phyloP scores from a whole-genome alignment of 2,329 filamentous ascomycete genomes.

The Trichoderma lentiforme region DNA sequence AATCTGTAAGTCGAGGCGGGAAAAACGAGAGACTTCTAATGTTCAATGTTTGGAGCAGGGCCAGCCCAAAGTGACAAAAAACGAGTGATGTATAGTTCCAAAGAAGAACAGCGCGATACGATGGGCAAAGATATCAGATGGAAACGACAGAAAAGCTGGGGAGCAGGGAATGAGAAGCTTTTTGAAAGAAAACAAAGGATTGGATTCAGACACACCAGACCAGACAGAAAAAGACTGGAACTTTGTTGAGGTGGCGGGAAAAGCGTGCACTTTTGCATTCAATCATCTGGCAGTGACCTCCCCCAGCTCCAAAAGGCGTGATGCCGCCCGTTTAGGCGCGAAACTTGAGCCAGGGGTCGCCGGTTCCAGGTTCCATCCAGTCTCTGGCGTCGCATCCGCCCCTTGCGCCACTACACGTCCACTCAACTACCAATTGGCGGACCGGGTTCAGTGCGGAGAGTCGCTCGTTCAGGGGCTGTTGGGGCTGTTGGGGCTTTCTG shows the following conservation, averaged over 20 bases:
- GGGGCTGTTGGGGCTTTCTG: background rate
- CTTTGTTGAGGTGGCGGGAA: background rate
- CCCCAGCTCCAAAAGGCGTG: background rate
- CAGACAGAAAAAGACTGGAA: background rate
- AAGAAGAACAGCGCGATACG: background rate
- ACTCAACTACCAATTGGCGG: background rate
- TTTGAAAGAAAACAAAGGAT: background rate
- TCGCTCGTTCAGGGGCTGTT: conserved; percentile 4
- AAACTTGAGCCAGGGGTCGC: background rate
- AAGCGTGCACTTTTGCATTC: background rate
- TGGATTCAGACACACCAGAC: background rate
- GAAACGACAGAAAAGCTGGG: background rate
- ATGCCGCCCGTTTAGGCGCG: conserved; percentile 1
- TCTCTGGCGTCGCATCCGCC: background rate
- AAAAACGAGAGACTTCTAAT: background rate
- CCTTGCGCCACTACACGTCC: background rate
- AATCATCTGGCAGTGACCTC: background rate
- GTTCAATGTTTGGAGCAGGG: background rate
- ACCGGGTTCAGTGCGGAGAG: background rate
- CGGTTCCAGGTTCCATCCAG: too few species aligned
- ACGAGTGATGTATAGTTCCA: background rate
- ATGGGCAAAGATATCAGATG: background rate
- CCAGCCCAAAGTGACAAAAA: background rate
- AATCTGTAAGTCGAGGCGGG: background rate
- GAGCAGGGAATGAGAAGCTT: background rate